Conservation (phyloP, 176 grass and related monocot species). For the Alloteropsis semialata region DNA sequence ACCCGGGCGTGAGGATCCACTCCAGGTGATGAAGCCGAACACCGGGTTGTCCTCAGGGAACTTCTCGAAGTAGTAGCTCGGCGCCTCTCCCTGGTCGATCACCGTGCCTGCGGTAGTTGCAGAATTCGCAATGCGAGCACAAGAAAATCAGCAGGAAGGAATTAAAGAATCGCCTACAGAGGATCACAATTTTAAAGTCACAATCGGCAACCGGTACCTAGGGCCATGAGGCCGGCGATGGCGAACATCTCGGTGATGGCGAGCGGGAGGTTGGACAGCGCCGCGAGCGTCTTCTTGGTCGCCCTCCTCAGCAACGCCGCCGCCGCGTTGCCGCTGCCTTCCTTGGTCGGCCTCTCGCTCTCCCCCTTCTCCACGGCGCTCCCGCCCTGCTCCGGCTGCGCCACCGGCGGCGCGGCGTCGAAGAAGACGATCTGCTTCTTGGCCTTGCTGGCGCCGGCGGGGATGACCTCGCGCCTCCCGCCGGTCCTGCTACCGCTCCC, state of each 20-base stretch:
- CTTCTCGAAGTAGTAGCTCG: slow-evolving; percentile 77
- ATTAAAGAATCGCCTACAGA: neutral
- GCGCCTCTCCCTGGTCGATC: slow-evolving; percentile 80
- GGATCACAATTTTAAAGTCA: neutral
- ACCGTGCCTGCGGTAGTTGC: slow-evolving; percentile 52
- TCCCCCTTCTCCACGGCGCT: neutral
- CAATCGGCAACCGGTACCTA: slow-evolving; percentile 30
- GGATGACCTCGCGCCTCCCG: slow-evolving; percentile 24
- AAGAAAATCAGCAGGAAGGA: neutral
- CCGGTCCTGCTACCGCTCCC: neutral
- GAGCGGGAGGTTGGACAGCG: slow-evolving; percentile 81
- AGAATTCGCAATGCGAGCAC: slow-evolving; percentile 2
- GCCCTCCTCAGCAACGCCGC: slow-evolving; percentile 43
- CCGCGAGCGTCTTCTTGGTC: slow-evolving; percentile 50
- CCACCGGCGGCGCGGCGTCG: slow-evolving; percentile 57
- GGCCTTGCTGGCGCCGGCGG: slow-evolving; percentile 18
- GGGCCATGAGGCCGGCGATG: slow-evolving; percentile 78
- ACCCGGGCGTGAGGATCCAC: slow-evolving; percentile 89
- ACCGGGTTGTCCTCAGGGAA: slow-evolving; percentile 80
- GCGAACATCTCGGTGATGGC: slow-evolving; percentile 83
- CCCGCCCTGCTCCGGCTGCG: neutral
- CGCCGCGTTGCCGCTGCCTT: neutral
- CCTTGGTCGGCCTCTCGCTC: neutral
- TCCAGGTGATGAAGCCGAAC: slow-evolving; percentile 84
- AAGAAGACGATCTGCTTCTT: slow-evolving; percentile 92